phyloP scores from a whole-genome alignment of 2,329 filamentous ascomycete genomes.

The Elsinoe batatas region DNA sequence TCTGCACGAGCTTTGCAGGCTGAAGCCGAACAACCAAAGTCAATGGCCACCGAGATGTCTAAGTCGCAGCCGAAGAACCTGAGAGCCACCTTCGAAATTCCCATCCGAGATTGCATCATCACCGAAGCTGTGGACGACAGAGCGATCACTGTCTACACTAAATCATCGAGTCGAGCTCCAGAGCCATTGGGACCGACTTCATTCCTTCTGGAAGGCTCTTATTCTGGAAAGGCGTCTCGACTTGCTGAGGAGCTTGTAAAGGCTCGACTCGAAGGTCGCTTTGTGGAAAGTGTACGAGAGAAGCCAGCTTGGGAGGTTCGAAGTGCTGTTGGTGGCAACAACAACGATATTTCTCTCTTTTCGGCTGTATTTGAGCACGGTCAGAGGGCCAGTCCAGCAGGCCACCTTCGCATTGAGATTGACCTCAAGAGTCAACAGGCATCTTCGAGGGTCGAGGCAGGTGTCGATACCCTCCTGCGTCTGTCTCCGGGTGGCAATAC shows the following conservation, averaged over 20 bases:
- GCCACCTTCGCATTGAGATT: slow-evolving; percentile 58
- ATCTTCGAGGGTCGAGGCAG: slow-evolving; percentile 27
- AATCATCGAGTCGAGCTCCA: not conserved
- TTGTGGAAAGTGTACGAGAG: slow-evolving; percentile 74
- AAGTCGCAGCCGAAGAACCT: slow-evolving; percentile 54
- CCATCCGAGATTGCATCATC: slow-evolving; percentile 12
- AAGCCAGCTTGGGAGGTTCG: slow-evolving; percentile 71
- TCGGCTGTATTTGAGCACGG: slow-evolving; percentile 66
- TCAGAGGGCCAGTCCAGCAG: slow-evolving; percentile 58
- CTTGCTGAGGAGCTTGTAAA: slow-evolving; percentile 80
- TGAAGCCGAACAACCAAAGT: slow-evolving; percentile 68
- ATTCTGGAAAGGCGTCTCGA: slow-evolving; percentile 66
- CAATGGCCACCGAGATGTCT: slow-evolving; percentile 41
- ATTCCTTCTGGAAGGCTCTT: slow-evolving; percentile 62
- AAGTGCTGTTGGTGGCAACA: slow-evolving; percentile 48
- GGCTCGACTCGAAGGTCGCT: slow-evolving; percentile 75
- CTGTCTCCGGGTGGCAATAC: slow-evolving; percentile 47
- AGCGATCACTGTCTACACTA: slow-evolving; percentile 12
- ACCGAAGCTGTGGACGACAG: slow-evolving; percentile 15
- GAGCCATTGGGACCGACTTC: slow-evolving; percentile 17
- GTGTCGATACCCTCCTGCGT: slow-evolving; percentile 61
- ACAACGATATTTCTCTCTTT: slow-evolving; percentile 46
- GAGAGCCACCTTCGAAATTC: slow-evolving; percentile 43
- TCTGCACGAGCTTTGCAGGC: slow-evolving; percentile 70
- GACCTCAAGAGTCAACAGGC: slow-evolving; percentile 39